phyloP scores from a whole-genome alignment of 1,284 basidiomycete species.

The Wolfiporia cocos region DNA sequence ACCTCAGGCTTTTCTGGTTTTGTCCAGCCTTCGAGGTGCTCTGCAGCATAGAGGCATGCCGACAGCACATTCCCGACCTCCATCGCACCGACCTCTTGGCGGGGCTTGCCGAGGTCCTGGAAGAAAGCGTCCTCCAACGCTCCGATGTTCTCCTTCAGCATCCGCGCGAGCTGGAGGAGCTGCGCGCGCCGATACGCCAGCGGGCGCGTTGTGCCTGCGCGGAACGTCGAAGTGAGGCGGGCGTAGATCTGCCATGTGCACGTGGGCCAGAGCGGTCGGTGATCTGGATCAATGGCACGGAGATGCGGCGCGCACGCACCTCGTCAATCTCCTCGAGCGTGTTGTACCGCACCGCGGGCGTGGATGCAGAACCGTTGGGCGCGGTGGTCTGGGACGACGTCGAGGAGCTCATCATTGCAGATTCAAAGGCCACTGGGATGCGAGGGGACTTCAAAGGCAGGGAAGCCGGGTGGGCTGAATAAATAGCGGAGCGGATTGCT shows the following conservation, averaged over 20 bases:
- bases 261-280: background rate
- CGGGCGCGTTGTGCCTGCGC: conserved; percentile 41
- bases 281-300: background rate
- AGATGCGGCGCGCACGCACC: background rate
- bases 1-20: conserved; percentile 38
- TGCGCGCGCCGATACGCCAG: conserved; percentile 55
- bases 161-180: conserved; percentile 55
- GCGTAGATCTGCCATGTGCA: conserved; percentile 47
- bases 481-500: too few species aligned
- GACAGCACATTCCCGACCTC: conserved; percentile 33
- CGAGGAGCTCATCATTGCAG: too few species aligned
- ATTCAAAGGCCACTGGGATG: too few species aligned
- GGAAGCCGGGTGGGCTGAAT: too few species aligned
- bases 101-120: conserved; percentile 50
- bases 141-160: conserved; percentile 54
- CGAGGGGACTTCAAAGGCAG: too few species aligned
- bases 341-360: background rate
- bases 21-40: conserved; percentile 47
- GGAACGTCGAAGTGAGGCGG: conserved; percentile 42
- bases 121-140: conserved; percentile 41
- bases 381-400: too few species aligned
- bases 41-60: conserved; percentile 36
- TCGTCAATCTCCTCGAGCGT: background rate
- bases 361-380: background rate
- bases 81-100: conserved; percentile 32